Percentiles rank a stretch among this genome's conserved stretches.
These are phyloP conservation scores for Alternaria viburni DNA, from an alignment of 2,329 filamentous ascomycete species.

Conservation along the genomic window DNA sequence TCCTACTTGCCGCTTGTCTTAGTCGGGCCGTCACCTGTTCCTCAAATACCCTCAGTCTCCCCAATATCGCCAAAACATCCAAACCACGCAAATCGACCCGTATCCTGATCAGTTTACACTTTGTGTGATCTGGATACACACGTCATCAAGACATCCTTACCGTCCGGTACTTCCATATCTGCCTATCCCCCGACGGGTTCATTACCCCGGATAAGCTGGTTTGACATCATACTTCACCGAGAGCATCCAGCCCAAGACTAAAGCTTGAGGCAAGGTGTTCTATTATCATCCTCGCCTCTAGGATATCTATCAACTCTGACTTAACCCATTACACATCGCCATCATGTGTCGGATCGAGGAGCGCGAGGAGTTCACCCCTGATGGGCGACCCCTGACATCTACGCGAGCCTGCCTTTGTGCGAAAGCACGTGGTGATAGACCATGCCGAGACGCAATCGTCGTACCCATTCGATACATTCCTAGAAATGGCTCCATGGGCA, in stretches of 20 bases:
- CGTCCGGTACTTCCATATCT: slow-evolving; percentile 11
- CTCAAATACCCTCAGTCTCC: slow-evolving; percentile 16
- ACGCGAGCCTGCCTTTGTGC: slow-evolving; percentile 35
- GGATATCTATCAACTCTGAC: not conserved
- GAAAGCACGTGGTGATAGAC: slow-evolving; percentile 23
- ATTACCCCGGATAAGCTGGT: slow-evolving; percentile 26
- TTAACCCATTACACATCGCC: not conserved
- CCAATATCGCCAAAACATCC: slow-evolving; percentile 2
- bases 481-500: slow-evolving; percentile 17
- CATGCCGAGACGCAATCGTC: slow-evolving; percentile 35
- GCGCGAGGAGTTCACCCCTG: slow-evolving; percentile 32
- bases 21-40: slow-evolving; percentile 32
- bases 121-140: not conserved
- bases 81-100: not conserved
- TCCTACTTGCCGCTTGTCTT: slow-evolving; percentile 33
- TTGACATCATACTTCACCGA: slow-evolving; percentile 3
- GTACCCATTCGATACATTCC: slow-evolving; percentile 32
- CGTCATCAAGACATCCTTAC: not conserved
- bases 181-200: slow-evolving; percentile 29
- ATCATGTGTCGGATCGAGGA: slow-evolving; percentile 45
- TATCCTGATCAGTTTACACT: not conserved
- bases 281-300: not conserved
- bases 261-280: slow-evolving; percentile 17
- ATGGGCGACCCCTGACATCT: slow-evolving; percentile 33
- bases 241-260: not conserved